Evolutionary conservation across 2,329 filamentous ascomycete species (phyloP), one percentile per base, ranked within the genome.

Genomic region (Pestalotiopsis sp.): DNA sequence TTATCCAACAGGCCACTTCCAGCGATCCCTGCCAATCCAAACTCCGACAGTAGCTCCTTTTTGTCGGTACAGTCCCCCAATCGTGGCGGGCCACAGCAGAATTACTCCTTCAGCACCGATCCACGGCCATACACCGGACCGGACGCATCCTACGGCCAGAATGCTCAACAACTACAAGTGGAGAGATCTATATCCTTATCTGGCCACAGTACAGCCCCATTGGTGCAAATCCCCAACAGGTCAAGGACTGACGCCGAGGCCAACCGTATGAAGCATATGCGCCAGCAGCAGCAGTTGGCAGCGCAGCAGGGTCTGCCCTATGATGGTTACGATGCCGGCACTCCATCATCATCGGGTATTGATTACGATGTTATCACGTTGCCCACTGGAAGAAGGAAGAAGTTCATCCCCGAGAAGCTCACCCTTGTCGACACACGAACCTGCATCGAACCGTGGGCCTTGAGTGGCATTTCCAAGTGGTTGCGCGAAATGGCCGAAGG

Each of bases 241-340:
- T 98, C 96, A 45, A 95, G 97, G 80, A 99, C 96, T 9, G 96
- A 99, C 81, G 95, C 97, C 52, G 91, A 91, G 71, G 87, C 85
- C 74, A 85, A 84, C 67, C 77, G 79, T 13, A 71, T 80, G 68
- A 80, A 76, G 68, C 78, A 88, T 75, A 79, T 83, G 78, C 86
- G 87, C 72, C 85, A 86, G 73, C 85, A 88, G 71, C 84, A 87
- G 65, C 86, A 86, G 61, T 79, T 87, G 36, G 78, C 84, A 9
- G 79, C 83, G 57, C 85, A 88, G 61, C 85, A 88, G 60, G 84
- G 83, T n/a, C 76, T 83, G 25, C 79, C 82, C 2, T 82, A 89
- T 71, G 83, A 90, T 74, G 83, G 88, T 69, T 88, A 90, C 76
- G 88, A 93, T 73, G 78, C 85, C 2, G 81, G 82, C 12, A 84